Evolutionary conservation across 2,329 filamentous ascomycete genomes (phyloP).

Genomic region (Claviceps digitariae): DNA sequence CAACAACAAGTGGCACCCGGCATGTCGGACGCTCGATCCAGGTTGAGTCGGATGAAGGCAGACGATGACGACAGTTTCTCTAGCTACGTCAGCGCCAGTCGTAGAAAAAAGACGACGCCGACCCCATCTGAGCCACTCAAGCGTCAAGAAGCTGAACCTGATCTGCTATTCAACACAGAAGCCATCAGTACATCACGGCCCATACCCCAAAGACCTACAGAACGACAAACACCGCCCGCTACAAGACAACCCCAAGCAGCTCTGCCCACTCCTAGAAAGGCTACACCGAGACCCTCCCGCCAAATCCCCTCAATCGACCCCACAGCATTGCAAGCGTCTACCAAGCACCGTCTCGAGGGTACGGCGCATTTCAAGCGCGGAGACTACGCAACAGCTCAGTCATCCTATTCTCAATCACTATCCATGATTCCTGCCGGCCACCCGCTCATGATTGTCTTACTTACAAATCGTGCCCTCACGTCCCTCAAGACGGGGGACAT

Average conservation of each 20-base stretch:
- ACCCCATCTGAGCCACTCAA: conserved; percentile 28
- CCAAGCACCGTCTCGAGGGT: conserved; percentile 64
- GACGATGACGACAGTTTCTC: conserved; percentile 57
- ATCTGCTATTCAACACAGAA: conserved; percentile 46
- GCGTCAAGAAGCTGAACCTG: conserved; percentile 32
- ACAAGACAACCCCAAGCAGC: conserved; percentile 13
- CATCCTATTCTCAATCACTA: conserved; percentile 68
- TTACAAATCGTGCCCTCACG: conserved; percentile 84
- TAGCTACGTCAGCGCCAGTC: conserved; percentile 75
- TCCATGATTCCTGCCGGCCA: conserved; percentile 61
- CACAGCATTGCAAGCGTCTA: conserved; percentile 58
- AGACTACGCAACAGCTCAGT: conserved; percentile 78
- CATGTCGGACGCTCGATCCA: conserved; percentile 26
- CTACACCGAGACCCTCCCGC: conserved; percentile 36
- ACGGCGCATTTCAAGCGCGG: conserved; percentile 88
- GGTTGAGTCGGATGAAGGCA: conserved; percentile 53
- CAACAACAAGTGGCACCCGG: conserved; percentile 35
- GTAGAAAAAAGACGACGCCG: conserved; percentile 54
- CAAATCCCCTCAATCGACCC: conserved; percentile 55
- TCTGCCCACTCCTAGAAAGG: conserved; percentile 23
- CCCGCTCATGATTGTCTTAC: conserved; percentile 73
- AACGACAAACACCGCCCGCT: conserved; percentile 19
- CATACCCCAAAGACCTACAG: conserved; percentile 23
- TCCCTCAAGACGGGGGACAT: conserved; percentile 85
- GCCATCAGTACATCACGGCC: conserved; percentile 22